These are phyloP conservation scores for Cymbopogon flexuosus DNA, from an alignment of 202 grass and related monocot genomes.

Conservation along the genomic window DNA sequence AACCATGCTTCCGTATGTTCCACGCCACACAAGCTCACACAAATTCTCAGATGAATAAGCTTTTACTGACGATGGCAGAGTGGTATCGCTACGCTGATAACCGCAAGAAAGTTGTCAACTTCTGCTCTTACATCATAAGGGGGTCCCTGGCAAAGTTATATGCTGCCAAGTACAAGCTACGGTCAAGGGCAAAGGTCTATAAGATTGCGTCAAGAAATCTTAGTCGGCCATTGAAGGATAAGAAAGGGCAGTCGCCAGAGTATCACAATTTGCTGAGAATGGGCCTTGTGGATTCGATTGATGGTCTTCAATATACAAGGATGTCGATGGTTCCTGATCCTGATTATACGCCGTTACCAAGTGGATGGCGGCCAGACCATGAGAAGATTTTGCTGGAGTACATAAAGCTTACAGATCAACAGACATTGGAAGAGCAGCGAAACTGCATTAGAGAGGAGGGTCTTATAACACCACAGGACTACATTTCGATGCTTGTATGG, in stretches of 20 bases:
- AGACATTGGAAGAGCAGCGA: conserved; percentile 59
- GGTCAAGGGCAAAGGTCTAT: conserved; percentile 95
- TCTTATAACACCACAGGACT: conserved; percentile 78
- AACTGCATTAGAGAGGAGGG: conserved; percentile 73
- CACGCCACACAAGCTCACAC: conserved; percentile 94
- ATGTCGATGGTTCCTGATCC: conserved; percentile 94
- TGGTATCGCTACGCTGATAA: conserved; percentile 98
- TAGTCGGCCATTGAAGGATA: conserved; percentile 87
- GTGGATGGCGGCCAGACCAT: conserved; percentile 70
- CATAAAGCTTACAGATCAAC: conserved; percentile 69
- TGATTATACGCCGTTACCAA: conserved; percentile 72
- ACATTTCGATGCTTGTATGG: conserved; percentile 90
- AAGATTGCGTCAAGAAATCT: conserved; percentile 96
- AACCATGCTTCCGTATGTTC: conserved; percentile 98
- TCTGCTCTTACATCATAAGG: conserved; percentile 91
- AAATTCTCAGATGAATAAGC: conserved; percentile 94
- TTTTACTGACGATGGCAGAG: conserved; percentile 75
- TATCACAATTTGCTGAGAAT: conserved; percentile 94
- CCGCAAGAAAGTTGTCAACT: conserved; percentile 94
- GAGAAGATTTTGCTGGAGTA: conserved; percentile 85
- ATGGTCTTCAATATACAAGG: conserved; percentile 90
- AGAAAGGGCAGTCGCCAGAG: conserved; percentile 88
- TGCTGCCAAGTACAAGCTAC: conserved; percentile 93
- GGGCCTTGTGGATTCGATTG: conserved; percentile 84
- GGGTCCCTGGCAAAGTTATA: conserved; percentile 88